Percentiles rank a stretch among this genome's conserved stretches.
Conservation (phyloP, 805 yeast species). For the Ogataea salicorniae region DNA sequence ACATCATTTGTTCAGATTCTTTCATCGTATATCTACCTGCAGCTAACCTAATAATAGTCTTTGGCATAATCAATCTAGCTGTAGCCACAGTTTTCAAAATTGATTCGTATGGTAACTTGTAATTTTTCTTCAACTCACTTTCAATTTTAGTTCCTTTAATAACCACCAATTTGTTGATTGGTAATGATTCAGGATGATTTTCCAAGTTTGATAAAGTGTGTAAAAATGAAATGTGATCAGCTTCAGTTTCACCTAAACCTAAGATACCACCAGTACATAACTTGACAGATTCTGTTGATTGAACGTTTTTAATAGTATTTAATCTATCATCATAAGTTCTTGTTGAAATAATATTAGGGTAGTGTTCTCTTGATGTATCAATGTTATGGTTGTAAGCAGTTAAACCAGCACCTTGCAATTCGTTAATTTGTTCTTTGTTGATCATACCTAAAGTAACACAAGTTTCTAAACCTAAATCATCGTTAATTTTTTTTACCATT, state of each 20-base stretch:
- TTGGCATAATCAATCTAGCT: conserved; percentile 72
- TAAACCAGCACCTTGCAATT: conserved; percentile 60
- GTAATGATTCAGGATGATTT: conserved; percentile 75
- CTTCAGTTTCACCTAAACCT: conserved; percentile 70
- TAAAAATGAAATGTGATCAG: conserved; percentile 65
- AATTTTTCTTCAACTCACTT: conserved; percentile 42
- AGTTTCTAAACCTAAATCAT: conserved; percentile 61
- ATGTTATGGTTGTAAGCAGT: conserved; percentile 81
- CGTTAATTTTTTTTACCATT: conserved; percentile 59
- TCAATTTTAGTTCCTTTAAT: conserved; percentile 76
- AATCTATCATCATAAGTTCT: conserved; percentile 69
- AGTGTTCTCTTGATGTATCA: conserved; percentile 75
- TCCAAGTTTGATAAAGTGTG: conserved; percentile 63
- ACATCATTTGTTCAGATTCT: conserved; percentile 67
- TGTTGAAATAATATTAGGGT: conserved; percentile 66
- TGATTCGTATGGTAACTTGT: conserved; percentile 52
- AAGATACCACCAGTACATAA: conserved; percentile 79
- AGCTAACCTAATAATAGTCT: conserved; percentile 63
- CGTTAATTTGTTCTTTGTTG: conserved; percentile 54
- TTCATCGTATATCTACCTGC: conserved; percentile 82
- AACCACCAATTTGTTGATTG: conserved; percentile 75
- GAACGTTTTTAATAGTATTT: conserved; percentile 59
- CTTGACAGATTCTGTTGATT: conserved; percentile 49
- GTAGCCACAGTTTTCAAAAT: conserved; percentile 69
- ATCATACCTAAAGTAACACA: conserved; percentile 84